A percentile compares a stretch with the other conserved stretches of the same genome.
Evolutionary conservation across 2,329 filamentous ascomycete genomes (phyloP).

Genomic region (Microdochium nivale): DNA sequence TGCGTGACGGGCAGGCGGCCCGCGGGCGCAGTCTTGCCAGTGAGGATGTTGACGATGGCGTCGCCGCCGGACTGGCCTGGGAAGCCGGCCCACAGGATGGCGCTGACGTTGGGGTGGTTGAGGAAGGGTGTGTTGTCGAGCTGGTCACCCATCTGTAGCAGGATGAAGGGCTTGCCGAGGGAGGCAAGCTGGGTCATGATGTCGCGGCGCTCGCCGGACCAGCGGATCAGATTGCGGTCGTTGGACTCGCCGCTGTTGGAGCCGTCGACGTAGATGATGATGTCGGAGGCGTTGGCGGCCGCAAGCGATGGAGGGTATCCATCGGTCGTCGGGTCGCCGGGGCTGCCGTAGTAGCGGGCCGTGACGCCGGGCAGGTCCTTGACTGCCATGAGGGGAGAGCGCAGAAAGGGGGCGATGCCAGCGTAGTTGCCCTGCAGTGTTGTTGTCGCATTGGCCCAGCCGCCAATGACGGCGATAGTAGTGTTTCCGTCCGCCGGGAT

Average conservation of each 20-base stretch:
- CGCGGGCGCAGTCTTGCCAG: conserved; percentile 33
- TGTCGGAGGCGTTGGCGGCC: conserved; percentile 33
- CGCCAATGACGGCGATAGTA: conserved; percentile 12
- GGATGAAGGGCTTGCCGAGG: conserved; percentile 37
- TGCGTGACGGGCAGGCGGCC: conserved; percentile 38
- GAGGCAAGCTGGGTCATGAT: conserved; percentile 31
- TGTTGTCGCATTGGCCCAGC: conserved; percentile 16
- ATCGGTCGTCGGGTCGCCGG: conserved; percentile 16
- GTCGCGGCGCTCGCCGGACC: conserved; percentile 41
- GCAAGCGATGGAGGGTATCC: conserved; percentile 23
- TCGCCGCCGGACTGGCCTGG: conserved; percentile 43
- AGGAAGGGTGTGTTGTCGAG: conserved; percentile 34
- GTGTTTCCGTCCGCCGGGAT: conserved; percentile 8
- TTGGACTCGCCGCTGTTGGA: conserved; percentile 38
- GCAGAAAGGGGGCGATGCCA: conserved; percentile 46
- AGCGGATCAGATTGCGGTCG: conserved; percentile 41
- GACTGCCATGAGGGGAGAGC: conserved; percentile 43
- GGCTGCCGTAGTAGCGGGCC: conserved; percentile 29
- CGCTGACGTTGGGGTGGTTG: conserved; percentile 32
- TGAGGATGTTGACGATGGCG: conserved; percentile 38
- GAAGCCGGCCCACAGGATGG: conserved; percentile 40
- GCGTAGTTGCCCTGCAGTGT: conserved; percentile 26
- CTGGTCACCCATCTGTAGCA: conserved; percentile 41
- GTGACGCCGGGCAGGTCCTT: conserved; percentile 34
- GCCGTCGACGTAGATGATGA: conserved; percentile 47